Evolutionary conservation across 768 basidiomycete species (phyloP).

Genomic region (Psilocybe subaeruginosa): DNA sequence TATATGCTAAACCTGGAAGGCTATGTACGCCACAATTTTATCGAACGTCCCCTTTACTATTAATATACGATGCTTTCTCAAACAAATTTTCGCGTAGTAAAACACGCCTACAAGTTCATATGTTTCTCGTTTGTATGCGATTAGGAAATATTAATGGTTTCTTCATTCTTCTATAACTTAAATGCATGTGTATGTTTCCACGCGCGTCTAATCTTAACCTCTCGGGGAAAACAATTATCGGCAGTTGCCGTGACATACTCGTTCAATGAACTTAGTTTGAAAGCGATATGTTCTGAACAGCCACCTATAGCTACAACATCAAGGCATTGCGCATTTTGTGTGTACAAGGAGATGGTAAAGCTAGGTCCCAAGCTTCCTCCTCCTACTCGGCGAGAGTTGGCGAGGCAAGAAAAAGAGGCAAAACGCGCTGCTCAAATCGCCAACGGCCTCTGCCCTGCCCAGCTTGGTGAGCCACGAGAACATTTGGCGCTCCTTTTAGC

Average conservation of each 20-base stretch:
- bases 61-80: background rate
- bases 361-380: conserved; percentile 16
- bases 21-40: conserved; percentile 8
- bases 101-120: background rate
- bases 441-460: conserved; percentile 5
- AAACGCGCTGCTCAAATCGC: conserved; percentile 14
- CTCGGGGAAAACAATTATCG: background rate
- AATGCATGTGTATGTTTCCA: no score
- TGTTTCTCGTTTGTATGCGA: background rate
- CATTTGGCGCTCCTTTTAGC: conserved; percentile 5
- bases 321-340: background rate
- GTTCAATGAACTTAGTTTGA: background rate
- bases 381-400: conserved; percentile 16
- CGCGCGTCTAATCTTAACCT: conserved; percentile 5
- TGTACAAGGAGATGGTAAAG: conserved; percentile 16
- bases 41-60: background rate
- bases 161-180: no score
- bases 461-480: conserved; percentile 14
- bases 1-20: conserved; percentile 13
- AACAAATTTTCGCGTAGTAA: background rate
- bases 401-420: conserved; percentile 14
- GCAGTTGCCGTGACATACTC: conserved; percentile 7
- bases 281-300: background rate
- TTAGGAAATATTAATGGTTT: background rate
- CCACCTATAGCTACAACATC: background rate